Base-by-base conservation (phyloP, 2,329 filamentous ascomycete genomes). In the Pseudogymnoascus sp. region DNA sequence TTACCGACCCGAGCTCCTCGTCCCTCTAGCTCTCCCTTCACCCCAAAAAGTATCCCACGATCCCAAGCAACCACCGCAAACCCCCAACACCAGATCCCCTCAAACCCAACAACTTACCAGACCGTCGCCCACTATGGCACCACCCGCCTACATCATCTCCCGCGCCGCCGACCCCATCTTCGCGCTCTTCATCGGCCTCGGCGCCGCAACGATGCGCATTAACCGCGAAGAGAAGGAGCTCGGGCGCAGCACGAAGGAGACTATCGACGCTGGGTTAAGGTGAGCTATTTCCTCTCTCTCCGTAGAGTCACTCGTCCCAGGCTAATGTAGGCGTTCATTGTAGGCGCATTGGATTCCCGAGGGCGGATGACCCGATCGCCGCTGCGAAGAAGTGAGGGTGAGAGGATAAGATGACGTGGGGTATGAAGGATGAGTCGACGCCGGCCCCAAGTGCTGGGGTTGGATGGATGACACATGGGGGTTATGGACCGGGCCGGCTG, bases 111-210 rank as follows among this genome's bases (percentile, higher is more conserved):
- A 59, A 22, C 22, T 22, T 22, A 22, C 22, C 22, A 22, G 22
- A 22, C 22, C 22, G 22, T 22, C 22, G 25, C n/a, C 14, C 39
- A 67, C 61, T 20, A 72, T 72, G 70, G 66, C 70, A 58, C 54
- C 70, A 37, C 66, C 71, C 60, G 61, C 65, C 2, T 64, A 72
- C 61, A 62, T 71, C 32, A 70, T 71, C 25, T 71, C 69, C 50
- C 81, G 79, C 69, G 65, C 78, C 63, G 75, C 73, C 5, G 81
- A 84, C 67, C 81, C 81, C 32, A 60, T 83, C 62, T 84, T 84
- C 66, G 80, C 81, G 22, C 61, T 78, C 37, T 70, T 75, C 63
- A 81, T 83, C 67, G 81, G 81, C 57, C 68, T 78, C 8, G 75
- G 77, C 7, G 79, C 81, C n/a, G 78, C 81, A 11, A 70, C 75